A percentile compares a stretch with the other conserved stretches of the same genome.
Conservation (phyloP, 148 eudicot species). For the Rhododendron kiyosumense region DNA sequence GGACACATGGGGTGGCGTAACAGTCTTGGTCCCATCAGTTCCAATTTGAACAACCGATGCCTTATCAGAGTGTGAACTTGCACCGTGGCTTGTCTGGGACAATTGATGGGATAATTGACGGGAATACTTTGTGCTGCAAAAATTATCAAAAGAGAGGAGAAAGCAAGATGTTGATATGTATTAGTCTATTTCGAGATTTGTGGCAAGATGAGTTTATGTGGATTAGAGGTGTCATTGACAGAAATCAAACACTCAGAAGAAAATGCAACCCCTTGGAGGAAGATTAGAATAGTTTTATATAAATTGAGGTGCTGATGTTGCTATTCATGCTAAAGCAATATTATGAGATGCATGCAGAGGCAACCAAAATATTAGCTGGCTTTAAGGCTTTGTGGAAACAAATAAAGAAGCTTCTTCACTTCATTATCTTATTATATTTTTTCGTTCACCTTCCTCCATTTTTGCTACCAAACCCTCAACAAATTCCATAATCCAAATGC, state of each 20-base stretch:
- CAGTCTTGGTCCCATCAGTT: constrained; percentile 44
- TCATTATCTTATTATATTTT: too few species aligned
- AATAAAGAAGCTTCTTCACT: too few species aligned
- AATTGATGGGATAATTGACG: constrained; percentile 42
- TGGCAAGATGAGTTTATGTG: not conserved
- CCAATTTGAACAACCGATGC: constrained; percentile 47
- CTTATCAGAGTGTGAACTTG: constrained; percentile 83
- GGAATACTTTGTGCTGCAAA: constrained; percentile 60
- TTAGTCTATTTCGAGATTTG: not conserved
- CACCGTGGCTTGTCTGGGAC: constrained; percentile 67
- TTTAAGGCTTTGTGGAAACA: too few species aligned
- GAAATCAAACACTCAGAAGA: not conserved
- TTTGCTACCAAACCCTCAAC: not conserved
- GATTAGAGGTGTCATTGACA: not conserved
- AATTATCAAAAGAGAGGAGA: not conserved
- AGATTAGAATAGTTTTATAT: not conserved
- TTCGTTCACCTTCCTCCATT: not conserved
- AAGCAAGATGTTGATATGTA: not conserved
- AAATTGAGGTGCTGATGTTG: not conserved
- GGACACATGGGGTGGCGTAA: constrained; percentile 39
- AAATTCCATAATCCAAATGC: not conserved
- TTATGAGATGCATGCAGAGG: too few species aligned
- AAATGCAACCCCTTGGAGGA: not conserved
- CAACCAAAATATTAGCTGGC: too few species aligned
- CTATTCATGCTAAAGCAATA: too few species aligned